These are phyloP conservation scores for Brassica incana DNA, from an alignment of 345 rosid genomes.

Conservation along the genomic window DNA sequence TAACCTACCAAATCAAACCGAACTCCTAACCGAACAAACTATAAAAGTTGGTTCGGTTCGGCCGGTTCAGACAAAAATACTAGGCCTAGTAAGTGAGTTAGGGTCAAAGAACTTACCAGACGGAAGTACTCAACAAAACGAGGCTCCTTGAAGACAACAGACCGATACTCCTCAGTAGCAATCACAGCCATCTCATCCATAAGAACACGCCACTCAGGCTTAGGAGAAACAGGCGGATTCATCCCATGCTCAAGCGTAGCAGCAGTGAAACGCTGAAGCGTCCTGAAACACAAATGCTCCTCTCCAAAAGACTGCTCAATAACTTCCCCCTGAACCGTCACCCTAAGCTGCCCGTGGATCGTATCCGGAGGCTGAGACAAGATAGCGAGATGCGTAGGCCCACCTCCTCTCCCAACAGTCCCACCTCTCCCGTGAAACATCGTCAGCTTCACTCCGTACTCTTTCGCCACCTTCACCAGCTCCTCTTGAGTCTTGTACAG, in stretches of 20 bases:
- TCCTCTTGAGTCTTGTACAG: conserved; percentile 92
- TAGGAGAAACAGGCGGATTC: conserved; percentile 93
- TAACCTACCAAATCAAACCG: too few relatives aligned
- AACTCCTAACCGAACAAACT: neutral
- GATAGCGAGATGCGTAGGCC: conserved; percentile 97
- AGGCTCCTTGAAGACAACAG: conserved; percentile 87
- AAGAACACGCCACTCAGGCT: conserved; percentile 94
- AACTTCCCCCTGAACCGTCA: conserved; percentile 97
- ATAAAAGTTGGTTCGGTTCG: too few relatives aligned
- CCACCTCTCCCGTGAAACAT: conserved; percentile 99
- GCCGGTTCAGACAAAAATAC: neutral
- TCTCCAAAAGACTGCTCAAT: conserved; percentile 93
- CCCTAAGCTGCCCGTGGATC: conserved; percentile 82
- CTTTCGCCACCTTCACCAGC: conserved; percentile 84
- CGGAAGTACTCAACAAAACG: conserved; percentile 96
- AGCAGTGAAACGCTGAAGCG: conserved; percentile 94
- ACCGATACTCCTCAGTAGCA: conserved; percentile 83
- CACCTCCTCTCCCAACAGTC: conserved; percentile 96
- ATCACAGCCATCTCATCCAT: conserved; percentile 95
- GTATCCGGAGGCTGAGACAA: conserved; percentile 98
- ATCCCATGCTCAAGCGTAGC: conserved; percentile 96
- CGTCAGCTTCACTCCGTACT: conserved; percentile 78
- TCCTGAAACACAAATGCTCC: conserved; percentile 88
- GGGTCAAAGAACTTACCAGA: conserved; percentile 54
- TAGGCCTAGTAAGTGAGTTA: neutral